Evolutionary conservation across 495 filamentous ascomycete genomes (phyloP).

Genomic region (Penicillium herquei): DNA sequence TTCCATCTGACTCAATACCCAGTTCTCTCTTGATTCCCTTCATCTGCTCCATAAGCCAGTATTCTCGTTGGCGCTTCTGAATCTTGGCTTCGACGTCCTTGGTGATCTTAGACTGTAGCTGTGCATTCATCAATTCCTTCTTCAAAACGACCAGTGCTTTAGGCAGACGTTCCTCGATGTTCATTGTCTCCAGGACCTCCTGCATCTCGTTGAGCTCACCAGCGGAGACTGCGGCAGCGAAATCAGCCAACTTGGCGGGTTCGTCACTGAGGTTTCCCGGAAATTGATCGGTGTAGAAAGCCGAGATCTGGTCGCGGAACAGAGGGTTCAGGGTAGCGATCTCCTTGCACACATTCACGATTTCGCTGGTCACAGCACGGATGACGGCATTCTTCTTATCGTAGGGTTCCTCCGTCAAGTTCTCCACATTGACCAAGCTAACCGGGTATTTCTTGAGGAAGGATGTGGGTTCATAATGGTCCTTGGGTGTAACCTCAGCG

Average conservation of each 20-base stretch:
- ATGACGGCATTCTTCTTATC: constrained; percentile 86
- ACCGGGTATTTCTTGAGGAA: constrained; percentile 90
- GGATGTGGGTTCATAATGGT: constrained; percentile 80
- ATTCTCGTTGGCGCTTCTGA: constrained; percentile 95
- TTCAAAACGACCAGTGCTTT: constrained; percentile 91
- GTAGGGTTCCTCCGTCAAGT: constrained; percentile 79
- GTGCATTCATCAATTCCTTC: constrained; percentile 96
- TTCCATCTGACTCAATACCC: constrained; percentile 95
- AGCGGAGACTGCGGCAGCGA: constrained; percentile 90
- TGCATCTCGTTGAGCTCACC: constrained; percentile 91
- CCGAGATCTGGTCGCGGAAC: constrained; percentile 97
- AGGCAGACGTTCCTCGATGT: constrained; percentile 84
- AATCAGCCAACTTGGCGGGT: constrained; percentile 91
- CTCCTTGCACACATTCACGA: constrained; percentile 97
- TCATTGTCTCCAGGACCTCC: constrained; percentile 83
- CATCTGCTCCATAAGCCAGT: constrained; percentile 99
- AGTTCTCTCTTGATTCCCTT: constrained; percentile 97
- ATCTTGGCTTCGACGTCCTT: constrained; percentile 99
- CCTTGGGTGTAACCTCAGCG: constrained; percentile 43
- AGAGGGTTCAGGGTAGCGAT: constrained; percentile 88
- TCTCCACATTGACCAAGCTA: constrained; percentile 91
- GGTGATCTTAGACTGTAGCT: constrained; percentile 94
- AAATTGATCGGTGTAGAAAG: constrained; percentile 93
- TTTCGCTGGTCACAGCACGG: constrained; percentile 90
- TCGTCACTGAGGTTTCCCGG: constrained; percentile 93